Conservation (phyloP, 371 early-diverging fungal species). For the Mucor plumbeus region DNA sequence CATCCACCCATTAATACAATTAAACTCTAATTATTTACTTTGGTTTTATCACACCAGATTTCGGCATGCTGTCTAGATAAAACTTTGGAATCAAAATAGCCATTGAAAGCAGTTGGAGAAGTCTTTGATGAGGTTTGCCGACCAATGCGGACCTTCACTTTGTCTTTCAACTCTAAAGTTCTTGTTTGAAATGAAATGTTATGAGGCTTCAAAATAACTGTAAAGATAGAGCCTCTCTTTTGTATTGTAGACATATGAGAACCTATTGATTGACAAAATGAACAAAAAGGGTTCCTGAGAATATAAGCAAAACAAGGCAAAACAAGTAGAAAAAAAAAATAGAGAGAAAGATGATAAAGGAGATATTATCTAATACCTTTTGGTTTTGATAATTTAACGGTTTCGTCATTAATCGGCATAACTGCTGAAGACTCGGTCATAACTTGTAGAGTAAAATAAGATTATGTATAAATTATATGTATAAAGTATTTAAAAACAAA, state of each 20-base stretch:
- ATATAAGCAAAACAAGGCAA: background rate
- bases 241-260: constrained; percentile 10
- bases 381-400: constrained; percentile 18
- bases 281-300: background rate
- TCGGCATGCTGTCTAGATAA: constrained; percentile 86
- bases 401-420: constrained; percentile 22
- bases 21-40: constrained; percentile 45
- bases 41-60: constrained; percentile 72
- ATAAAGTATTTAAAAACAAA: background rate
- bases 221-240: constrained; percentile 10
- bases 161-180: constrained; percentile 64
- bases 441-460: background rate
- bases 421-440: constrained; percentile 24
- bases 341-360: background rate
- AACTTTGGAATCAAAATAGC: constrained; percentile 89
- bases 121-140: constrained; percentile 74
- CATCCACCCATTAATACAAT: background rate
- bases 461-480: background rate
- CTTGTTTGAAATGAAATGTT: constrained; percentile 69
- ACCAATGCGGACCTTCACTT: constrained; percentile 69
- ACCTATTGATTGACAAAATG: background rate
- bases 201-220: constrained; percentile 65
- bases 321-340: background rate
- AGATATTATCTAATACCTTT: constrained; percentile 11
- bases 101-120: constrained; percentile 71